phyloP scores from a whole-genome alignment of 2,329 filamentous ascomycete species.

The Penicillium sp. region DNA sequence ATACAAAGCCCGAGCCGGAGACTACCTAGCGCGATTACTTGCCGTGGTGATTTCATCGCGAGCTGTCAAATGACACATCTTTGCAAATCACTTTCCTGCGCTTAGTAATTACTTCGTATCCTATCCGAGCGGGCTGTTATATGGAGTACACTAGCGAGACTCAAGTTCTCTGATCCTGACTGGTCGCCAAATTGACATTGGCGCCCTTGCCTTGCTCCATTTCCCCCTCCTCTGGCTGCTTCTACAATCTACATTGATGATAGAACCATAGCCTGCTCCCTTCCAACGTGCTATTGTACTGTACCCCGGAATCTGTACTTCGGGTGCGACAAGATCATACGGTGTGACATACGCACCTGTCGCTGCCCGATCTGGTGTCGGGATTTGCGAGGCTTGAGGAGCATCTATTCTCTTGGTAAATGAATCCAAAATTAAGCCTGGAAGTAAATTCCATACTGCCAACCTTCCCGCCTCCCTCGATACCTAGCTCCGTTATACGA shows the following conservation, averaged over 20 bases:
- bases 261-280: neutral
- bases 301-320: conserved; percentile 6
- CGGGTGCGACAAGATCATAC: conserved; percentile 6
- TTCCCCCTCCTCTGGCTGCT: neutral
- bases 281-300: neutral
- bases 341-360: neutral
- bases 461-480: neutral
- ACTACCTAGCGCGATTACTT: neutral
- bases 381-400: neutral
- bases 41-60: conserved; percentile 1
- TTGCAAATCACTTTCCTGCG: neutral
- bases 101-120: neutral
- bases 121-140: too few relatives aligned
- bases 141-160: too few relatives aligned
- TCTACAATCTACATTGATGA: neutral
- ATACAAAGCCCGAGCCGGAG: conserved; percentile 11
- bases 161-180: neutral
- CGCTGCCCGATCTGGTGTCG: neutral
- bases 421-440: neutral
- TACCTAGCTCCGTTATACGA: neutral
- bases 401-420: neutral
- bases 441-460: neutral
- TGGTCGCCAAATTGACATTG: neutral
- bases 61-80: conserved; percentile 19
- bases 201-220: neutral